phyloP scores from a whole-genome alignment of 805 yeast genomes.

The Saturnispora hagleri region DNA sequence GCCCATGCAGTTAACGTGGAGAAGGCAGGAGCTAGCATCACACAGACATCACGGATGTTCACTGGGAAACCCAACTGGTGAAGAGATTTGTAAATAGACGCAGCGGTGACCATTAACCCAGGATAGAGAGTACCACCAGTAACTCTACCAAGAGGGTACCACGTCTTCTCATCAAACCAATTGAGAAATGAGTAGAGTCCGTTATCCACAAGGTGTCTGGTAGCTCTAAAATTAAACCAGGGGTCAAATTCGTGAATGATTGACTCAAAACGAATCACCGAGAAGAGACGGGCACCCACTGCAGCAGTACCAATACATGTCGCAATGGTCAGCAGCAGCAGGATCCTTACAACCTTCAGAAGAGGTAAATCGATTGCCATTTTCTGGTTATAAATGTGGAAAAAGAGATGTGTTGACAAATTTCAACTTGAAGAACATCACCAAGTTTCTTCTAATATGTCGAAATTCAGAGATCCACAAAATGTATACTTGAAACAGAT shows the following conservation, averaged over 20 bases:
- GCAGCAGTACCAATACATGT: conserved; percentile 46
- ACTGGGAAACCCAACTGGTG: conserved; percentile 65
- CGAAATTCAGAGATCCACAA: conserved; percentile 22
- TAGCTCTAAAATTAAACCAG: conserved; percentile 94
- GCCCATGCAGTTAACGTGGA: conserved; percentile 87
- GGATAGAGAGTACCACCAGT: conserved; percentile 99
- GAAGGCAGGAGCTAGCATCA: conserved; percentile 92
- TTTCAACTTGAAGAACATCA: not conserved
- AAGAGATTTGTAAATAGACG: conserved; percentile 72
- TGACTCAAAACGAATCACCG: conserved; percentile 93
- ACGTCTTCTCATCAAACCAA: conserved; percentile 98
- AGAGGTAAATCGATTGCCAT: conserved; percentile 59
- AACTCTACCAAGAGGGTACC: conserved; percentile 99
- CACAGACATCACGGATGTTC: conserved; percentile 94
- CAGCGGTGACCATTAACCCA: conserved; percentile 97
- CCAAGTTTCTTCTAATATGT: not conserved
- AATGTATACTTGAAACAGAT: conserved; percentile 52
- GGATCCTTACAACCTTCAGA: conserved; percentile 2
- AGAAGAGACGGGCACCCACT: conserved; percentile 80
- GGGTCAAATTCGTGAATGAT: conserved; percentile 98
- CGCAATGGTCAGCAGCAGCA: conserved; percentile 2
- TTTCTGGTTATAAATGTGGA: conserved; percentile 13
- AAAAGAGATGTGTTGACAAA: conserved; percentile 20
- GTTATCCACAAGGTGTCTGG: conserved; percentile 78
- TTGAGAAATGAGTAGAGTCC: conserved; percentile 87